Evolutionary conservation across 371 early-diverging fungal genomes (phyloP).

Genomic region (Batrachochytrium dendrobatidis): DNA sequence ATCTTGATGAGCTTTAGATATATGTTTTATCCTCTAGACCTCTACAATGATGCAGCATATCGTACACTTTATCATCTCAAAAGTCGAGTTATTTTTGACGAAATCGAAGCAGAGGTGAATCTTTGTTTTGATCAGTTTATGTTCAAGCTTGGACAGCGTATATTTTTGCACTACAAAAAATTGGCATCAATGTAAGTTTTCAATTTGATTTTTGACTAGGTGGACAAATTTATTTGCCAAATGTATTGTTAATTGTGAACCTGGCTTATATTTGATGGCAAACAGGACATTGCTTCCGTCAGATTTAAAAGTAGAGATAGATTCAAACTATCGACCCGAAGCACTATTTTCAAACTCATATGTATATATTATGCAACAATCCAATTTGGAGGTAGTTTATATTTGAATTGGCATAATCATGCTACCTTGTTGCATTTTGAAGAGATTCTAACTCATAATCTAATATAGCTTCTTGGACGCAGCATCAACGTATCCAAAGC

Average conservation of each 20-base stretch:
- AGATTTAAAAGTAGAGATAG: conserved; percentile 17
- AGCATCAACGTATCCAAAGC: conserved; percentile 26
- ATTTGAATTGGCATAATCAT: no score
- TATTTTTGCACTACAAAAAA: conserved; percentile 40
- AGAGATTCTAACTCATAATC: no score
- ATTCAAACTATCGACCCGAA: neutral
- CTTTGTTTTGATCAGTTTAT: conserved; percentile 43
- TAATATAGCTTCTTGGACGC: conserved; percentile 34
- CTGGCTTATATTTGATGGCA: neutral
- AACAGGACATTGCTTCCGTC: conserved; percentile 8
- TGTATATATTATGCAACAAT: conserved; percentile 20
- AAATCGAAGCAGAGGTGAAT: conserved; percentile 44
- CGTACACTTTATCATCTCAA: conserved; percentile 28
- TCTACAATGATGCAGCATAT: conserved; percentile 43
- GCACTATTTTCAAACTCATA: conserved; percentile 5
- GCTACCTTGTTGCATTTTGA: neutral
- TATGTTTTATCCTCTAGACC: conserved; percentile 34
- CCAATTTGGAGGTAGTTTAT: conserved; percentile 27
- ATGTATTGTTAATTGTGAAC: conserved; percentile 3
- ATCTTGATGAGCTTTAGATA: conserved; percentile 14
- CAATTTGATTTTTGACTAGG: neutral
- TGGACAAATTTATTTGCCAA: neutral
- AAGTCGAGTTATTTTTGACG: conserved; percentile 39
- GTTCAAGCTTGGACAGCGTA: conserved; percentile 28
- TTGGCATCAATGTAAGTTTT: conserved; percentile 26